Conservation (phyloP, 257 asterid species). For the Verbena officinalis region DNA sequence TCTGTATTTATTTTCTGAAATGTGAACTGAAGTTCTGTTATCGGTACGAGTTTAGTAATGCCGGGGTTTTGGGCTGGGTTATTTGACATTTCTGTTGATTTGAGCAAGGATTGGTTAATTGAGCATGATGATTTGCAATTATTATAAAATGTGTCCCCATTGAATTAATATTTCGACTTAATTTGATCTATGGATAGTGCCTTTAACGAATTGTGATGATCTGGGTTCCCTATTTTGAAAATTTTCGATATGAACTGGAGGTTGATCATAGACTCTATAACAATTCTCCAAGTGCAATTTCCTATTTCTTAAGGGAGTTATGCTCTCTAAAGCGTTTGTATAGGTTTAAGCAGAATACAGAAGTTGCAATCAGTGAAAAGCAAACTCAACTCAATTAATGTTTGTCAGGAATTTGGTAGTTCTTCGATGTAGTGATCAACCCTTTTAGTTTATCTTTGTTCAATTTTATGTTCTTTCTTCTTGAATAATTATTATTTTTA, state of each 20-base stretch:
- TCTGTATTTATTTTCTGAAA: slow-evolving; percentile 10
- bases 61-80: slow-evolving; percentile 17
- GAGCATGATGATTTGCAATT: neutral
- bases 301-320: neutral
- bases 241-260: neutral
- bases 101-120: slow-evolving; percentile 3
- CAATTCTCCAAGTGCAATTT: neutral
- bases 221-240: neutral
- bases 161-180: slow-evolving; percentile 12
- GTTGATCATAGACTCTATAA: neutral
- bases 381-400: slow-evolving; percentile 4
- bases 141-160: slow-evolving; percentile 1
- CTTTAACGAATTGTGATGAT: slow-evolving; percentile 1
- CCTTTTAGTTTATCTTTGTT: neutral
- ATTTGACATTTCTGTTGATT: slow-evolving; percentile 12
- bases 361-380: too few species aligned
- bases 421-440: neutral
- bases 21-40: slow-evolving; percentile 9
- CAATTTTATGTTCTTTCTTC: neutral
- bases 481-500: too few species aligned
- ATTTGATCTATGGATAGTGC: neutral
- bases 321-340: too few species aligned
- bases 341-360: too few species aligned
- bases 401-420: neutral
- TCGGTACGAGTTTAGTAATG: neutral